These are phyloP conservation scores for Radiomyces spectabilis DNA, from an alignment of 192 early-diverging fungal genomes.

Conservation along the genomic window DNA sequence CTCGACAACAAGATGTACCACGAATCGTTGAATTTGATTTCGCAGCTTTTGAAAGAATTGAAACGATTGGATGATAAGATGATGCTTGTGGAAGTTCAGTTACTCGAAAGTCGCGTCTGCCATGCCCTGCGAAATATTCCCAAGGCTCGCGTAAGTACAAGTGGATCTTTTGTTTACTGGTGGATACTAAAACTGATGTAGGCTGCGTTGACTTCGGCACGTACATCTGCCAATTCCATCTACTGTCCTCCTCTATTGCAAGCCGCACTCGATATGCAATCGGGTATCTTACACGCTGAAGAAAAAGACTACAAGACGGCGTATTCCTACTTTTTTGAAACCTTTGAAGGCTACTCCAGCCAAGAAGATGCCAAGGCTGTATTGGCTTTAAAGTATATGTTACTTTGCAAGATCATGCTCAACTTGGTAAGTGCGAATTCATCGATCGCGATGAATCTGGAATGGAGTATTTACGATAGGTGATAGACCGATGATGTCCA, in stretches of 20 bases:
- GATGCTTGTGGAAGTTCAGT: constrained; percentile 93
- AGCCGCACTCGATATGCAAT: constrained; percentile 94
- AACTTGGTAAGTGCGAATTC: constrained; percentile 61
- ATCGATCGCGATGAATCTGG: neutral
- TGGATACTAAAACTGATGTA: constrained; percentile 14
- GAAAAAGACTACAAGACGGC: constrained; percentile 99
- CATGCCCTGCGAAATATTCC: constrained; percentile 89
- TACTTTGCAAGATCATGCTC: constrained; percentile 99
- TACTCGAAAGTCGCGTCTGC: constrained; percentile 91
- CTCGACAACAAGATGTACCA: constrained; percentile 94
- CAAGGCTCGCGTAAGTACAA: constrained; percentile 66
- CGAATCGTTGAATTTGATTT: constrained; percentile 80
- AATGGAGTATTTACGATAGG: neutral
- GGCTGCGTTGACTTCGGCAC: constrained; percentile 93
- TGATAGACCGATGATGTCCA: constrained; percentile 88
- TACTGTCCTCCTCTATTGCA: constrained; percentile 97
- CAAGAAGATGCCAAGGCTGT: constrained; percentile 85
- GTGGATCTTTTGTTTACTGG: neutral
- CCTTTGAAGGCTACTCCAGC: constrained; percentile 88
- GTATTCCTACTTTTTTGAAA: constrained; percentile 99
- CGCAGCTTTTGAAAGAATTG: constrained; percentile 85
- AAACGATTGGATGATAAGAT: constrained; percentile 99
- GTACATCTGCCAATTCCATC: constrained; percentile 94
- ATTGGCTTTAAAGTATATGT: constrained; percentile 93
- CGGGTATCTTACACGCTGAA: constrained; percentile 94